A percentile compares a stretch with the other conserved stretches of the same genome.
Conservation (phyloP, 768 basidiomycete species). For the Rhodotorula babjevae region DNA sequence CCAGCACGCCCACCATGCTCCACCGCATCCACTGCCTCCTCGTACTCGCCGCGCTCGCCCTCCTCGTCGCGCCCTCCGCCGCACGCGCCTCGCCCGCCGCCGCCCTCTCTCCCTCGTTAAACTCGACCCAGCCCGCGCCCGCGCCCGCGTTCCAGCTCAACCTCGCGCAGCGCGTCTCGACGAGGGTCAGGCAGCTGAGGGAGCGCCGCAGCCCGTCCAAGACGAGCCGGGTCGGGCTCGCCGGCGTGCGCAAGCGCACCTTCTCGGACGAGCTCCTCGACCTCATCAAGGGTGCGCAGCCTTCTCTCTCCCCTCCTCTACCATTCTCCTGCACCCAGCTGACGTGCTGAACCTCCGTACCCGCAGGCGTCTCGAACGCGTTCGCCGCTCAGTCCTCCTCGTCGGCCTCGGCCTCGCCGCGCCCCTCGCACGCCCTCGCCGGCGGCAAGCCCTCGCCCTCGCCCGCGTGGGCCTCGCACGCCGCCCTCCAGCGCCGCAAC, state of each 20-base stretch:
- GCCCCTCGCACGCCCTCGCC: background rate
- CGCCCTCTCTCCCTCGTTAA: background rate
- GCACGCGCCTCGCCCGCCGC: background rate
- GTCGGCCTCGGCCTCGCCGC: background rate
- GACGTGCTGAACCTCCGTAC: too few relatives aligned
- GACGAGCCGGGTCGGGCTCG: conserved; percentile 7
- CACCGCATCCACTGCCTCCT: background rate
- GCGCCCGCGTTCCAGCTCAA: conserved; percentile 17
- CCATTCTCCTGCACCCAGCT: too few relatives aligned
- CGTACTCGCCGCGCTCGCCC: conserved; percentile 14
- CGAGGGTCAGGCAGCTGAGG: conserved; percentile 18
- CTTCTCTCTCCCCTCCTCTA: background rate
- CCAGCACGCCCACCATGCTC: background rate
- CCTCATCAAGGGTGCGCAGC: conserved; percentile 14
- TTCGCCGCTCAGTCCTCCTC: background rate
- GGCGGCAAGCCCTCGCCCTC: conserved; percentile 8
- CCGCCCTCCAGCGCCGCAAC: conserved; percentile 1
- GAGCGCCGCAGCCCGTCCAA: background rate
- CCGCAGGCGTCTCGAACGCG: background rate
- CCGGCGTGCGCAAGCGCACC: conserved; percentile 10
- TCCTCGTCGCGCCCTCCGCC: conserved; percentile 5
- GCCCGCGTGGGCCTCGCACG: conserved; percentile 8
- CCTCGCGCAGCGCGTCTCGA: conserved; percentile 19
- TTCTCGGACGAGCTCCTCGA: conserved; percentile 25
- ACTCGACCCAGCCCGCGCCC: background rate